A percentile compares a stretch with the other conserved stretches of the same genome.
phyloP scores from a whole-genome alignment of 495 filamentous ascomycete genomes.

The Penicillium maclennaniae region DNA sequence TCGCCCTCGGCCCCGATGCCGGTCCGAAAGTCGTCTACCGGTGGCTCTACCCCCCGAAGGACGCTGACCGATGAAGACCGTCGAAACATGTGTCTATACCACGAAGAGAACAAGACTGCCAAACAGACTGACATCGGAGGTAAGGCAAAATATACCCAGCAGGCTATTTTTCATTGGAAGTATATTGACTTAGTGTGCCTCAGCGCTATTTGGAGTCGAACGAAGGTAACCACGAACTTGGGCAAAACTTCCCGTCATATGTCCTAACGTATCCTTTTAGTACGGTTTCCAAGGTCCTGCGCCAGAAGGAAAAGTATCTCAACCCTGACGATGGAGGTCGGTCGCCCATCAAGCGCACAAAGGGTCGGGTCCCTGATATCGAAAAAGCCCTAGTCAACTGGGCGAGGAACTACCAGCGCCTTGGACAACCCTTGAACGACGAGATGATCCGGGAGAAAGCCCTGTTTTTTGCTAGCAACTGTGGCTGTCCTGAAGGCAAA shows the following conservation, averaged over 20 bases:
- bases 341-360: conserved; percentile 83
- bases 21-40: conserved; percentile 49
- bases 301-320: conserved; percentile 96
- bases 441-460: conserved; percentile 85
- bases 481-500: conserved; percentile 70
- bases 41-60: conserved; percentile 67
- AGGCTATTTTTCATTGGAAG: conserved; percentile 15
- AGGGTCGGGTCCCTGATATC: conserved; percentile 91
- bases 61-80: conserved; percentile 92
- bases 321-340: conserved; percentile 79
- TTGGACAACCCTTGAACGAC: conserved; percentile 74
- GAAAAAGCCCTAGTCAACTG: conserved; percentile 91
- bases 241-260: background rate
- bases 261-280: conserved; percentile 48
- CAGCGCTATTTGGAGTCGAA: conserved; percentile 93
- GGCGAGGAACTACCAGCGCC: conserved; percentile 74
- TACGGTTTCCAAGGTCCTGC: conserved; percentile 95
- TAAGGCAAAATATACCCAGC: conserved; percentile 35
- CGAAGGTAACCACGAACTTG: conserved; percentile 67
- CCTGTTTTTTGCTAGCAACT: conserved; percentile 74
- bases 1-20: conserved; percentile 47
- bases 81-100: conserved; percentile 90
- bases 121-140: conserved; percentile 98
- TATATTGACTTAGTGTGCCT: conserved; percentile 20
- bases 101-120: conserved; percentile 88